phyloP scores from a whole-genome alignment of 1,284 basidiomycete species.

The Moesziomyces aphidis region DNA sequence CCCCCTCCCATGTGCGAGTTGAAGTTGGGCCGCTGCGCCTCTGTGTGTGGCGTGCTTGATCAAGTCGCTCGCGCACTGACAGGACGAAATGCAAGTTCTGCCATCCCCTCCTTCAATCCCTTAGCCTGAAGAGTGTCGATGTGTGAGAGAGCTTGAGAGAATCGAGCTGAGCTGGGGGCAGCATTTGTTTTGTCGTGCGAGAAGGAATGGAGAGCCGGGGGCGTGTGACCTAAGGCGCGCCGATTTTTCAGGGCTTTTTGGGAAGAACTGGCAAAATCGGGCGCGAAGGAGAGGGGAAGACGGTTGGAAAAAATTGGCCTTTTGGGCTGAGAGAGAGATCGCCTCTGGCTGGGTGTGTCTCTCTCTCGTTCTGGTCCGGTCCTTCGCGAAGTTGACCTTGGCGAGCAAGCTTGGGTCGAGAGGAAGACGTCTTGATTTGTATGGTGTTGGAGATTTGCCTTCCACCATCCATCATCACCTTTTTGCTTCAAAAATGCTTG shows the following conservation, averaged over 20 bases:
- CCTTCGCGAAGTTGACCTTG: neutral
- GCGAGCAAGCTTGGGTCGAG: neutral
- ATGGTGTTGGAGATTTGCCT: neutral
- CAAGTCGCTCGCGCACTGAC: constrained; percentile 2
- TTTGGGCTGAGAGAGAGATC: neutral
- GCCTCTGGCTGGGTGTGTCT: no score
- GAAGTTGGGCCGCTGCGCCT: neutral
- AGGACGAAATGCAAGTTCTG: constrained; percentile 28
- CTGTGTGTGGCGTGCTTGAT: constrained; percentile 5
- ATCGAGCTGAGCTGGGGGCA: no score
- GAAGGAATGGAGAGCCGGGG: no score
- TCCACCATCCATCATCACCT: neutral
- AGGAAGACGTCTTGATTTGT: no score
- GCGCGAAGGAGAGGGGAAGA: no score
- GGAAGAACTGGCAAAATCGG: no score
- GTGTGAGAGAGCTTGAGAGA: neutral
- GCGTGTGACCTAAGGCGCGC: no score
- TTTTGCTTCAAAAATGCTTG: constrained; percentile 14
- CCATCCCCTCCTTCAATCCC: neutral
- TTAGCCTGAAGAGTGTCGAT: no score
- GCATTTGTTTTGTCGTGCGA: no score
- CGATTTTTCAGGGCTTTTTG: no score
- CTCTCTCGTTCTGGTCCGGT: no score
- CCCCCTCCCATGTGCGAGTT: neutral
- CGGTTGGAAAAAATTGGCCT: neutral